A percentile compares a stretch with the other conserved stretches of the same genome.
These are phyloP conservation scores for Xanthoconium separans DNA, from an alignment of 1,284 basidiomycete species.

Conservation along the genomic window DNA sequence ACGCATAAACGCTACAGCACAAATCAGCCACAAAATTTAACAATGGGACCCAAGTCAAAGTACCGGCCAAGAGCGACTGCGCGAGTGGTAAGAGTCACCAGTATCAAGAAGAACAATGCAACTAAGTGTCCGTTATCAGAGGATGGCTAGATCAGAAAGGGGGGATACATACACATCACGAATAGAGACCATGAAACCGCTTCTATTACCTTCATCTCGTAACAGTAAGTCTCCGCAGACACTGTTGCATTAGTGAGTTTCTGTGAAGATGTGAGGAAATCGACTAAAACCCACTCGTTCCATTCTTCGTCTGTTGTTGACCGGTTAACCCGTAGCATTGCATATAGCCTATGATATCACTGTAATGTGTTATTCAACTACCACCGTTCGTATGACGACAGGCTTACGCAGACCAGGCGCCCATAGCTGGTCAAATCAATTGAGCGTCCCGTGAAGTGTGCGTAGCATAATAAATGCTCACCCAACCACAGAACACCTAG, in stretches of 20 bases:
- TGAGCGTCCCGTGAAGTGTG: slow-evolving; percentile 6
- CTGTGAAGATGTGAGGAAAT: neutral
- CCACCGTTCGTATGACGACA: neutral
- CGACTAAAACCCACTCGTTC: slow-evolving; percentile 44
- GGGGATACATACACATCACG: slow-evolving; percentile 49
- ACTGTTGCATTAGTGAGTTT: slow-evolving; percentile 40
- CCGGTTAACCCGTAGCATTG: slow-evolving; percentile 60
- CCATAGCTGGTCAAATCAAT: slow-evolving; percentile 52
- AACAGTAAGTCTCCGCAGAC: slow-evolving; percentile 57
- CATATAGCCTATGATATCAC: slow-evolving; percentile 64
- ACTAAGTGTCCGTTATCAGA: slow-evolving; percentile 41
- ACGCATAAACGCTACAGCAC: slow-evolving; percentile 37
- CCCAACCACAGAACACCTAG: slow-evolving; percentile 67
- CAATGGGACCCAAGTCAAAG: neutral
- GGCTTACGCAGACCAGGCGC: slow-evolving; percentile 68
- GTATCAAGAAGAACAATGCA: slow-evolving; percentile 41
- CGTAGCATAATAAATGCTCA: slow-evolving; percentile 34
- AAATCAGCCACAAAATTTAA: slow-evolving; percentile 4
- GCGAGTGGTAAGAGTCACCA: slow-evolving; percentile 43
- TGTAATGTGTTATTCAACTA: slow-evolving; percentile 28
- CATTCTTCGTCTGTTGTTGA: slow-evolving; percentile 52
- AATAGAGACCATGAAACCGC: slow-evolving; percentile 78
- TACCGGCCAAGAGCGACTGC: slow-evolving; percentile 44
- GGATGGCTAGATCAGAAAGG: slow-evolving; percentile 35
- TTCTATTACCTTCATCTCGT: slow-evolving; percentile 75